These are phyloP conservation scores for Diplosphaera chodatii DNA, from an alignment of 139 green algal genomes.

Conservation along the genomic window DNA sequence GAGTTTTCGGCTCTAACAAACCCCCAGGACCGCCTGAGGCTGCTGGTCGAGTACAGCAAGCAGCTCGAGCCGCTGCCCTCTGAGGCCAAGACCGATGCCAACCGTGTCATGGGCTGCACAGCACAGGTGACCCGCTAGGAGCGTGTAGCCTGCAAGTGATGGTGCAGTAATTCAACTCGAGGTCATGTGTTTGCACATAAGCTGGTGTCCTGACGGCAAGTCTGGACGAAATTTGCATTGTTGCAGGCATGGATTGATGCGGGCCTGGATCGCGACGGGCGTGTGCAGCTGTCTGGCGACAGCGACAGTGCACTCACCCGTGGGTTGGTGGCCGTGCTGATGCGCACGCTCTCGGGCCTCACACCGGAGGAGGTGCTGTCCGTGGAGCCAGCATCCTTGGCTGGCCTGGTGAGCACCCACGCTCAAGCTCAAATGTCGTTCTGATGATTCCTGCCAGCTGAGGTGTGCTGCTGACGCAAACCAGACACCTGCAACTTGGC, in stretches of 20 bases:
- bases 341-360: constrained; percentile 50
- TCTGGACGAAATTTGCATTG: too few species aligned
- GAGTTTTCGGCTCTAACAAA: not conserved
- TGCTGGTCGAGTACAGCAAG: constrained; percentile 46
- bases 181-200: too few species aligned
- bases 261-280: constrained; percentile 30
- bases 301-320: constrained; percentile 71
- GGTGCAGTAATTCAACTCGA: too few species aligned
- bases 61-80: constrained; percentile 34
- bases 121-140: too few species aligned
- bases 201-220: too few species aligned
- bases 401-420: not conserved
- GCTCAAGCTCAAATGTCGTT: too few species aligned
- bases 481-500: too few species aligned
- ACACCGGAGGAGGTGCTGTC: constrained; percentile 55
- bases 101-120: constrained; percentile 92
- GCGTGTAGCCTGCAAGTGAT: too few species aligned
- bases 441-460: not conserved
- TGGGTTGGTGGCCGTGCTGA: constrained; percentile 69
- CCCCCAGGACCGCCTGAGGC: not conserved
- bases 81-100: constrained; percentile 32
- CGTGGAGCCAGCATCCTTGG: constrained; percentile 25
- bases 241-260: constrained; percentile 75
- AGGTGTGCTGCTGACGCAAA: not conserved
- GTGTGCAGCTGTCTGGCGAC: constrained; percentile 50